A percentile compares a stretch with the other conserved stretches of the same genome.
phyloP scores from a whole-genome alignment of 2,329 filamentous ascomycete species.

The Hypoxylon sp. region DNA sequence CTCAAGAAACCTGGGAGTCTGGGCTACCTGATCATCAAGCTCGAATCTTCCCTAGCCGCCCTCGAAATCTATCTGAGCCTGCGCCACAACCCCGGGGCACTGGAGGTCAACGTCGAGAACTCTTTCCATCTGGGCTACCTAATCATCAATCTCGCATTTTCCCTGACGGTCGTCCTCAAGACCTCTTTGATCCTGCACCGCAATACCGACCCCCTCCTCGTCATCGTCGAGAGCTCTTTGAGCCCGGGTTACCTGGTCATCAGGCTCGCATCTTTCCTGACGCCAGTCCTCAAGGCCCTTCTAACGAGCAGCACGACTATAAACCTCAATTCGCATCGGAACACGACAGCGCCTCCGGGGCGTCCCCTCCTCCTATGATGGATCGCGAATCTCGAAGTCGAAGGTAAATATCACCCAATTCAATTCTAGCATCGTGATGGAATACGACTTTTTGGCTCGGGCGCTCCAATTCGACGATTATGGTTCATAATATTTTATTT shows the following conservation, averaged over 20 bases:
- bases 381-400: slow-evolving; percentile 55
- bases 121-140: no score
- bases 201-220: not conserved
- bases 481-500: not conserved
- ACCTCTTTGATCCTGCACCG: not conserved
- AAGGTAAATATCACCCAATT: slow-evolving; percentile 45
- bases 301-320: not conserved
- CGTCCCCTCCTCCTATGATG: slow-evolving; percentile 38
- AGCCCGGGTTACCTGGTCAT: not conserved
- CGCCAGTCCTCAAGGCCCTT: not conserved
- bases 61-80: not conserved
- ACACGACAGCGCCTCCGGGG: not conserved
- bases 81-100: no score
- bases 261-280: not conserved
- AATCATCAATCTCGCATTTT: not conserved
- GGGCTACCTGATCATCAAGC: no score
- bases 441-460: not conserved
- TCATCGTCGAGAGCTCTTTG: not conserved
- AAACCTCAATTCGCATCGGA: not conserved
- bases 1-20: no score
- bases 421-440: not conserved
- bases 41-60: no score
- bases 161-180: not conserved
- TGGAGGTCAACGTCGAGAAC: no score
- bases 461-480: not conserved